Evolutionary conservation across 2,329 filamentous ascomycete species (phyloP).

Genomic region (Hortaea sp.): DNA sequence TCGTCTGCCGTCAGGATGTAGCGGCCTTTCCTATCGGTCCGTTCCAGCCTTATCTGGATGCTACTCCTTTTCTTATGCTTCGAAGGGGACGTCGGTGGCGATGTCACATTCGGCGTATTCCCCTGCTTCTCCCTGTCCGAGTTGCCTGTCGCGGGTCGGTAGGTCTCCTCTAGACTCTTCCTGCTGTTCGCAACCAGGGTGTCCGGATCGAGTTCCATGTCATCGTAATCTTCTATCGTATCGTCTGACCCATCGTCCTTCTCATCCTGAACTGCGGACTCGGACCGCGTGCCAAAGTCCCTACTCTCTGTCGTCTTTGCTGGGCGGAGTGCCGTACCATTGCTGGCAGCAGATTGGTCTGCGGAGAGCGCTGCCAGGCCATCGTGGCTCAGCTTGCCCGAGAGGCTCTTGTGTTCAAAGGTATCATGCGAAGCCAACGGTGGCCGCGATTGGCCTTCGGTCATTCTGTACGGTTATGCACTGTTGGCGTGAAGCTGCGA

Average conservation of each 20-base stretch:
- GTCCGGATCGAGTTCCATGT: conserved; percentile 27
- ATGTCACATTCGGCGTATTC: background rate
- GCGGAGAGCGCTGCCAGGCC: conserved; percentile 11
- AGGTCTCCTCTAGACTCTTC: conserved; percentile 15
- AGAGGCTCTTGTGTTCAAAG: conserved; percentile 11
- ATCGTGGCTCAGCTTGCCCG: conserved; percentile 11
- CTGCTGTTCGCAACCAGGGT: conserved; percentile 27
- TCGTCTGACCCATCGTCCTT: conserved; percentile 14
- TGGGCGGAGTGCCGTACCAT: background rate
- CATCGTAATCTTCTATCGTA: conserved; percentile 34
- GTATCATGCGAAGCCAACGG: conserved; percentile 11
- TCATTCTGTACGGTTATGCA: background rate
- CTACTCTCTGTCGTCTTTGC: background rate
- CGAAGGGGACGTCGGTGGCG: background rate
- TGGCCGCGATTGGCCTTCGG: too few species aligned
- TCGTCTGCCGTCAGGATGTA: conserved; percentile 43
- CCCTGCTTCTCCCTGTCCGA: background rate
- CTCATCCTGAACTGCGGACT: background rate
- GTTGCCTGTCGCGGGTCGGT: conserved; percentile 6
- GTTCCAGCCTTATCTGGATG: conserved; percentile 38
- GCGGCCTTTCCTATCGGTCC: conserved; percentile 35
- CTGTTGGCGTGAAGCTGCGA: background rate
- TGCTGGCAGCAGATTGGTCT: background rate
- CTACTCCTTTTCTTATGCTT: conserved; percentile 24
- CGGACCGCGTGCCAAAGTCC: background rate